These are phyloP conservation scores for Corylus avellana DNA, from an alignment of 306 rosid species.

Conservation along the genomic window DNA sequence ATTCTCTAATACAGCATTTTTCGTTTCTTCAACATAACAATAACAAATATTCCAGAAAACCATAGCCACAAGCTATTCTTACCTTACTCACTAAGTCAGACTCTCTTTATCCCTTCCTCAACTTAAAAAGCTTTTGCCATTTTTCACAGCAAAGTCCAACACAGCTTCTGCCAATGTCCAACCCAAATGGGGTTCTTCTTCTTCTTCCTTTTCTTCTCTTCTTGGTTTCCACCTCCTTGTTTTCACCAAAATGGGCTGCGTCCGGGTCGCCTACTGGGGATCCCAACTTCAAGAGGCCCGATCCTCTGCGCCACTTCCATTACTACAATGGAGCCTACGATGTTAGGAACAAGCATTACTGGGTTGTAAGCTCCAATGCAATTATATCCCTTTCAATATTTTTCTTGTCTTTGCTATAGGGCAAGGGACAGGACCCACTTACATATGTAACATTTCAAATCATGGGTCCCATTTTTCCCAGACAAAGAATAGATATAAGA, in stretches of 20 bases:
- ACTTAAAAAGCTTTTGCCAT: slow-evolving; percentile 29
- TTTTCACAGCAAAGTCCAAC: slow-evolving; percentile 3
- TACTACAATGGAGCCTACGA: slow-evolving; percentile 61
- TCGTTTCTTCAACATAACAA: slow-evolving; percentile 41
- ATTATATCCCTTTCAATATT: too few species aligned
- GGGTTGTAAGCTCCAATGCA: slow-evolving; percentile 54
- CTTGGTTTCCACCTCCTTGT: slow-evolving; percentile 36
- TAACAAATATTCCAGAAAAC: slow-evolving; percentile 44
- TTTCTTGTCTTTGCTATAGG: neutral
- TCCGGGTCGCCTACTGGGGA: slow-evolving; percentile 44
- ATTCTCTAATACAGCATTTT: slow-evolving; percentile 33
- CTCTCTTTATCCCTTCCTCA: slow-evolving; percentile 18
- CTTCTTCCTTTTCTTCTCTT: slow-evolving; percentile 37
- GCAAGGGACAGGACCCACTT: neutral
- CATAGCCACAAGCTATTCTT: slow-evolving; percentile 72
- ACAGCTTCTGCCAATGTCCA: slow-evolving; percentile 45
- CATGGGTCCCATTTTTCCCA: neutral
- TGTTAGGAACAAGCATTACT: slow-evolving; percentile 54
- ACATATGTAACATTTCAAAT: neutral
- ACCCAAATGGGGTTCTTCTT: slow-evolving; percentile 30
- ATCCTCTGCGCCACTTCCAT: slow-evolving; percentile 61
- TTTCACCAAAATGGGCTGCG: slow-evolving; percentile 34
- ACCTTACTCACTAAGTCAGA: slow-evolving; percentile 54
- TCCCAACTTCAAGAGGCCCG: slow-evolving; percentile 49
- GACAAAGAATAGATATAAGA: too few species aligned